These are phyloP conservation scores for Albugo laibachii DNA, from an alignment of 352 stramenopile species.

Conservation along the genomic window DNA sequence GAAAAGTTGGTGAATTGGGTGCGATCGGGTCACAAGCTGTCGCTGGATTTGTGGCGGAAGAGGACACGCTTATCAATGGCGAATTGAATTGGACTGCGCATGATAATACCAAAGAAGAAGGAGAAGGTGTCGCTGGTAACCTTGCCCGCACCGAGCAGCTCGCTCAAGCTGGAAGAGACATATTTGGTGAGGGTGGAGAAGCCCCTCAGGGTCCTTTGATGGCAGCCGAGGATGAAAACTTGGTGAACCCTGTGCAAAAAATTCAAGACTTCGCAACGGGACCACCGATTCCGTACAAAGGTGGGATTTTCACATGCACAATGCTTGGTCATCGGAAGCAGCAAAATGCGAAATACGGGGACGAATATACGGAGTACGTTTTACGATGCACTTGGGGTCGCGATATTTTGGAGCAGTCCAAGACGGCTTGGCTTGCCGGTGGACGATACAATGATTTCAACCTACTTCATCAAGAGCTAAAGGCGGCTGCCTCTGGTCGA, in stretches of 20 bases:
- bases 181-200: constrained; percentile 71
- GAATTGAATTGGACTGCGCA: constrained; percentile 74
- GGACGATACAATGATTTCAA: constrained; percentile 84
- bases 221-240: constrained; percentile 72
- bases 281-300: constrained; percentile 80
- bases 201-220: constrained; percentile 56
- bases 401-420: constrained; percentile 75
- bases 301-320: constrained; percentile 74
- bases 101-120: constrained; percentile 60
- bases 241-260: constrained; percentile 68
- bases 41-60: constrained; percentile 39
- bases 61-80: constrained; percentile 65
- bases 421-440: constrained; percentile 76
- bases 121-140: constrained; percentile 53
- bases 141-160: constrained; percentile 59
- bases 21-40: constrained; percentile 60
- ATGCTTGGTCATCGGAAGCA: constrained; percentile 77
- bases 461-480: constrained; percentile 74
- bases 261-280: constrained; percentile 81
- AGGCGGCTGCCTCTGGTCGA: constrained; percentile 59
- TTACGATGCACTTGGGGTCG: constrained; percentile 72
- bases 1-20: constrained; percentile 23
- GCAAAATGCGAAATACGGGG: constrained; percentile 78
- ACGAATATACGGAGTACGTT: constrained; percentile 82
- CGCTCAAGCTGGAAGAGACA: constrained; percentile 57